A percentile compares a stretch with the other conserved stretches of the same genome.
Evolutionary conservation across 1,139 yeast species (phyloP).

Genomic region (Taiozyma sp.): DNA sequence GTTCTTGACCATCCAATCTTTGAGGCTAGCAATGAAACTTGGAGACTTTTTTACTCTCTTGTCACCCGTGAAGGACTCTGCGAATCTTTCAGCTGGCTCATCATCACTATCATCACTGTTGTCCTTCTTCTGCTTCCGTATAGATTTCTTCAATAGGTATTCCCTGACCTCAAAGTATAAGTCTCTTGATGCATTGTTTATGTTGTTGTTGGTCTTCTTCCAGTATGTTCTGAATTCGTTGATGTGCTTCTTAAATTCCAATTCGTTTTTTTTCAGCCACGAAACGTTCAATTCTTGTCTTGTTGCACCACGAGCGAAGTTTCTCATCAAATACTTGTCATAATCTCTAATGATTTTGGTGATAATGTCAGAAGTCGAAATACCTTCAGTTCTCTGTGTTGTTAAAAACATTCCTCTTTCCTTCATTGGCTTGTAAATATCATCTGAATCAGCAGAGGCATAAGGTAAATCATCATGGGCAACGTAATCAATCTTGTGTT

Average conservation of each 20-base stretch:
- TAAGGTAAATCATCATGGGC: constrained; percentile 98
- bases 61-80: constrained; percentile 41
- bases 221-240: constrained; percentile 82
- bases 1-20: constrained; percentile 59
- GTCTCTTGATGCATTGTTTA: constrained; percentile 76
- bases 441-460: constrained; percentile 82
- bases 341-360: constrained; percentile 93
- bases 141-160: constrained; percentile 51
- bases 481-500: constrained; percentile 88
- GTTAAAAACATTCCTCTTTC: constrained; percentile 86
- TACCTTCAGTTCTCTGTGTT: constrained; percentile 95
- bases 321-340: constrained; percentile 94
- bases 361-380: constrained; percentile 92
- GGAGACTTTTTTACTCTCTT: constrained; percentile 23
- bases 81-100: constrained; percentile 32
- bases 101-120: constrained; percentile 43
- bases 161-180: constrained; percentile 80
- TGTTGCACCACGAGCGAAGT: constrained; percentile 96
- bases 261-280: constrained; percentile 95
- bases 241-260: constrained; percentile 88
- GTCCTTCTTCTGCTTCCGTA: constrained; percentile 17
- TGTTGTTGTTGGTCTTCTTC: constrained; percentile 64
- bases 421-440: constrained; percentile 89
- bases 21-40: constrained; percentile 56
- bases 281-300: constrained; percentile 94